Conservation (phyloP, 2,329 filamentous ascomycete genomes). For the Alternaria arborescens region DNA sequence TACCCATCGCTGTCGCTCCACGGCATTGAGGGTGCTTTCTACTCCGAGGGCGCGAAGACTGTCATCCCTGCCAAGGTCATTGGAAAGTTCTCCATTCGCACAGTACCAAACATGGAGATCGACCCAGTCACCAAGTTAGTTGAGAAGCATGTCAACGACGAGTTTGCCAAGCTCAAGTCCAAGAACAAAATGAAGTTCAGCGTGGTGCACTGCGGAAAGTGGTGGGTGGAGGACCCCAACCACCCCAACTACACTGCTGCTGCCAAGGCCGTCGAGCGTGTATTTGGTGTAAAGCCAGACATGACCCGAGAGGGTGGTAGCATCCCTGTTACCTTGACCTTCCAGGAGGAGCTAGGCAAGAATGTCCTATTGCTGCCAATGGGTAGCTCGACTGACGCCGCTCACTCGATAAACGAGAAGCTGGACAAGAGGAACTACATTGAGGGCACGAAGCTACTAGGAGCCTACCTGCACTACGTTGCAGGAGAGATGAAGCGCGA, state of each 20-base stretch:
- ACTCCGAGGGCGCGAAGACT: slow-evolving; percentile 92
- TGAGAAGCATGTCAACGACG: slow-evolving; percentile 80
- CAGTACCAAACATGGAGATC: slow-evolving; percentile 96
- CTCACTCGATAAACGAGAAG: slow-evolving; percentile 99
- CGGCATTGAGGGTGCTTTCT: slow-evolving; percentile 94
- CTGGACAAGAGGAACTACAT: slow-evolving; percentile 97
- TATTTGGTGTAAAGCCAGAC: slow-evolving; percentile 93
- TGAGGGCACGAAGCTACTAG: slow-evolving; percentile 94
- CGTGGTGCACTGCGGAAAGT: slow-evolving; percentile 91
- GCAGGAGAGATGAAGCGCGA: slow-evolving; percentile 78
- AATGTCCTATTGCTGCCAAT: slow-evolving; percentile 95
- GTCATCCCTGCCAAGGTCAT: slow-evolving; percentile 98
- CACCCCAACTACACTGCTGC: slow-evolving; percentile 99
- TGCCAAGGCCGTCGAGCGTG: slow-evolving; percentile 92
- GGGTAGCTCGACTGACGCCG: slow-evolving; percentile 95
- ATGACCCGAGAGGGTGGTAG: slow-evolving; percentile 96
- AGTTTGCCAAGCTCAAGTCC: slow-evolving; percentile 85
- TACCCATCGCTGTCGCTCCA: slow-evolving; percentile 94
- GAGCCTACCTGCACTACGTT: slow-evolving; percentile 95
- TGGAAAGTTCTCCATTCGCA: slow-evolving; percentile 98
- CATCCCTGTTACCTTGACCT: slow-evolving; percentile 95
- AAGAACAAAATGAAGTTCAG: slow-evolving; percentile 90
- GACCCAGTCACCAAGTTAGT: slow-evolving; percentile 87
- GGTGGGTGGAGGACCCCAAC: slow-evolving; percentile 97
- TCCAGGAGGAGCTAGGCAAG: slow-evolving; percentile 97